Conservation (phyloP, 2,329 filamentous ascomycete species). For the Fusarium tuaranense region DNA sequence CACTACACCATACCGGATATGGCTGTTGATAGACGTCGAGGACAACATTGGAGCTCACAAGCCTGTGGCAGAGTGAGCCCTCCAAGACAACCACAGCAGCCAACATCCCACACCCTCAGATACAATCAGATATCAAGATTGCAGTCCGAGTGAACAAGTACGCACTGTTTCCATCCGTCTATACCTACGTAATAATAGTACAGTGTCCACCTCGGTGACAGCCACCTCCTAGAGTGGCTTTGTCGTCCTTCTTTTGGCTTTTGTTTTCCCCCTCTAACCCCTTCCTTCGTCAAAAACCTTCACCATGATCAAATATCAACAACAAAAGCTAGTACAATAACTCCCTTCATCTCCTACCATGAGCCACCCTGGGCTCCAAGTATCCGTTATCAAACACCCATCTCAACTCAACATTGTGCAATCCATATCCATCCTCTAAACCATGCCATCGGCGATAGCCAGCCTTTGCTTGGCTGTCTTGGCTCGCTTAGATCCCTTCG, state of each 20-base stretch:
- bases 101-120: not conserved
- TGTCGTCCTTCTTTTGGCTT: slow-evolving; percentile 33
- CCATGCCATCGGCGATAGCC: slow-evolving; percentile 72
- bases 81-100: not conserved
- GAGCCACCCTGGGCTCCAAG: slow-evolving; percentile 23
- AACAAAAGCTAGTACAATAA: slow-evolving; percentile 30
- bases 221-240: slow-evolving; percentile 9
- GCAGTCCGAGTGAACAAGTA: slow-evolving; percentile 11
- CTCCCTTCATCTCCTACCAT: slow-evolving; percentile 28
- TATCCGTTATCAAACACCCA: slow-evolving; percentile 42
- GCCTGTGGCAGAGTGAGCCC: not conserved
- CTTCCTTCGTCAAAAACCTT: slow-evolving; percentile 26
- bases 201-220: slow-evolving; percentile 27
- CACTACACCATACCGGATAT: slow-evolving; percentile 46
- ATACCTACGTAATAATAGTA: slow-evolving; percentile 42
- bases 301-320: slow-evolving; percentile 20
- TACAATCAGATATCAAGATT: not conserved
- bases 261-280: slow-evolving; percentile 39
- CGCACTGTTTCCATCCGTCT: slow-evolving; percentile 38
- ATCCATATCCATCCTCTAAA: slow-evolving; percentile 42
- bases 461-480: slow-evolving; percentile 77
- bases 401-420: slow-evolving; percentile 11
- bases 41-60: not conserved
- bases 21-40: not conserved
- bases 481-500: slow-evolving; percentile 65